phyloP scores from a whole-genome alignment of 2,329 filamentous ascomycete species.

The Arachnomyces sp. region DNA sequence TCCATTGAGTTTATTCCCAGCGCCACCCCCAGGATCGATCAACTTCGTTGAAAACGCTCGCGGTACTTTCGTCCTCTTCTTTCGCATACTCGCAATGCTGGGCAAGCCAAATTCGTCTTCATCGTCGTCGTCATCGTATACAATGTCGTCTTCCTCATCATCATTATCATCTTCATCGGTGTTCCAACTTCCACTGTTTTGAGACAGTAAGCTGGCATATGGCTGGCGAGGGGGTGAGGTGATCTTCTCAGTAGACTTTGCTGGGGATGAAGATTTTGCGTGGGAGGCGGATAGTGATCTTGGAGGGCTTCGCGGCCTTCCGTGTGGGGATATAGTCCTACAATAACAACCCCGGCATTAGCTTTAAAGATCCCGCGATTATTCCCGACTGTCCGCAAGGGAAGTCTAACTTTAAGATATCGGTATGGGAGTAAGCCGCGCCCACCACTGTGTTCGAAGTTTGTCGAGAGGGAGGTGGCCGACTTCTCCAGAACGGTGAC shows the following conservation, averaged over 20 bases:
- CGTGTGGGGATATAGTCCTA: constrained; percentile 35
- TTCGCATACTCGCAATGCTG: constrained; percentile 83
- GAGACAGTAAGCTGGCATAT: constrained; percentile 74
- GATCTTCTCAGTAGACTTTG: constrained; percentile 21
- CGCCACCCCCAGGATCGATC: constrained; percentile 36
- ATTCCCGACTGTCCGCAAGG: not conserved
- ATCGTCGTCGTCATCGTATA: constrained; percentile 68
- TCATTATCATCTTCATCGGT: constrained; percentile 61
- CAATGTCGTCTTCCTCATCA: constrained; percentile 60
- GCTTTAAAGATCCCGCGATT: not conserved
- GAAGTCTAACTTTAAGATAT: constrained; percentile 69
- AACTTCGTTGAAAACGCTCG: constrained; percentile 25
- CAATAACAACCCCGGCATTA: constrained; percentile 7
- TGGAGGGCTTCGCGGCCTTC: constrained; percentile 67
- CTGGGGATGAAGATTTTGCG: constrained; percentile 27
- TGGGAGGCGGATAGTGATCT: constrained; percentile 45
- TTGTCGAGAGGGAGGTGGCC: constrained; percentile 38
- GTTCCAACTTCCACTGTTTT: constrained; percentile 75
- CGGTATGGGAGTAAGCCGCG: constrained; percentile 91
- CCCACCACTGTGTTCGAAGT: constrained; percentile 67
- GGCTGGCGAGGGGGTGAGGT: constrained; percentile 54
- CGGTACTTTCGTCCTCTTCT: constrained; percentile 49
- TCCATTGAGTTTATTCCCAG: constrained; percentile 10
- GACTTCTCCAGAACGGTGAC: constrained; percentile 78
- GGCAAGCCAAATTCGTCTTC: constrained; percentile 94